Percentiles rank a stretch among this genome's conserved stretches.
Conservation (phyloP, 495 filamentous ascomycete genomes). For the Penicillium argentinense region DNA sequence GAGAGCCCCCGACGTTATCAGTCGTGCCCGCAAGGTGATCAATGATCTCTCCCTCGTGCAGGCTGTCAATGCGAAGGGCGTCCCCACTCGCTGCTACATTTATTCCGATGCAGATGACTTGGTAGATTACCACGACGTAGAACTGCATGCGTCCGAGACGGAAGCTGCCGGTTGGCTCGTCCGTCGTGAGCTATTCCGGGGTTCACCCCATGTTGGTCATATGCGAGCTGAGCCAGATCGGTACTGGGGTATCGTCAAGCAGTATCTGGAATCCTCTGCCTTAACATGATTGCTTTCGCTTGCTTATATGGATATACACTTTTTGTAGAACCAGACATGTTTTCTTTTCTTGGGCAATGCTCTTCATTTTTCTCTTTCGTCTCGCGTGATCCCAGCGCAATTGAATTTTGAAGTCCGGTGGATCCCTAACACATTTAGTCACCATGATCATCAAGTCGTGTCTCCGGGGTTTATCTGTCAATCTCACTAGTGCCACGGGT, state of each 20-base stretch:
- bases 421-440: neutral
- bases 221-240: slow-evolving; percentile 41
- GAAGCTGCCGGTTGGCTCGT: slow-evolving; percentile 37
- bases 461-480: no score
- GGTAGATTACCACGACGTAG: slow-evolving; percentile 38
- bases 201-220: slow-evolving; percentile 45
- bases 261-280: slow-evolving; percentile 17
- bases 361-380: no score
- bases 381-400: no score
- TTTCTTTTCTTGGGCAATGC: neutral
- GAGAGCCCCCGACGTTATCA: slow-evolving; percentile 25
- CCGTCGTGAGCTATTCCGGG: slow-evolving; percentile 37
- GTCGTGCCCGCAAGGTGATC: slow-evolving; percentile 25
- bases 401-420: slow-evolving; percentile 6
- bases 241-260: slow-evolving; percentile 44
- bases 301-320: no score
- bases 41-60: slow-evolving; percentile 32
- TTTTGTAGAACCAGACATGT: no score
- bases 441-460: slow-evolving; percentile 2
- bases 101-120: slow-evolving; percentile 48
- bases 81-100: slow-evolving; percentile 39
- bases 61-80: slow-evolving; percentile 14
- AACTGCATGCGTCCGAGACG: slow-evolving; percentile 41
- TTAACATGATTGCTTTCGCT: neutral
- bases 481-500: no score